Percentiles rank a stretch among this genome's conserved stretches.
phyloP scores from a whole-genome alignment of 768 basidiomycete genomes.

The Aureoboletus auriporus region DNA sequence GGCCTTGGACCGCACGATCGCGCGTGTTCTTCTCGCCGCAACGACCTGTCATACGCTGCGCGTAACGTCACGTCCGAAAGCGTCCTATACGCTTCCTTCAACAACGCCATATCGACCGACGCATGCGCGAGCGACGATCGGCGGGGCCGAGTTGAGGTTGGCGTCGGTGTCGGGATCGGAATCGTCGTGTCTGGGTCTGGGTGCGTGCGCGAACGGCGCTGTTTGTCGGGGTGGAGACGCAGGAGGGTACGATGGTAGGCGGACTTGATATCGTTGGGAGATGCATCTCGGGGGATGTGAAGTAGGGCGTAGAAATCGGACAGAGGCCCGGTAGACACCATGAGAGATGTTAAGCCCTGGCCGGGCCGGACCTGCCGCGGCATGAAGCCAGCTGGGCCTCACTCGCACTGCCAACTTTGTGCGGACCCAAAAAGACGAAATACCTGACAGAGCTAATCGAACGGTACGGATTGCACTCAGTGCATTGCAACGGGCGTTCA shows the following conservation, averaged over 20 bases:
- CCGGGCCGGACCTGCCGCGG: too few relatives aligned
- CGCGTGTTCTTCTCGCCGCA: constrained; percentile 4
- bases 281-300: constrained; percentile 45
- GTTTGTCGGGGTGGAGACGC: constrained; percentile 62
- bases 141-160: background rate
- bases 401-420: too few relatives aligned
- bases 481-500: too few relatives aligned
- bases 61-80: constrained; percentile 52
- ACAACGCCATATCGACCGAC: constrained; percentile 44
- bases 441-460: too few relatives aligned
- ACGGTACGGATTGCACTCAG: too few relatives aligned
- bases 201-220: background rate
- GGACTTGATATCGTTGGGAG: constrained; percentile 54
- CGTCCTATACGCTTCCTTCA: constrained; percentile 66
- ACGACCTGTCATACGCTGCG: constrained; percentile 43
- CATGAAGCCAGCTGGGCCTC: too few relatives aligned
- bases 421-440: too few relatives aligned
- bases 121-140: background rate
- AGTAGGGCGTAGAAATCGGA: constrained; percentile 62
- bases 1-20: constrained; percentile 50
- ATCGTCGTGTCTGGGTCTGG: background rate
- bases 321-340: background rate
- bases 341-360: background rate
- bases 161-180: background rate
- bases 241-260: constrained; percentile 70